Evolutionary conservation across 2,329 filamentous ascomycete species (phyloP), one percentile per base, ranked within the genome.

Genomic region (Penicillium janthinellum): DNA sequence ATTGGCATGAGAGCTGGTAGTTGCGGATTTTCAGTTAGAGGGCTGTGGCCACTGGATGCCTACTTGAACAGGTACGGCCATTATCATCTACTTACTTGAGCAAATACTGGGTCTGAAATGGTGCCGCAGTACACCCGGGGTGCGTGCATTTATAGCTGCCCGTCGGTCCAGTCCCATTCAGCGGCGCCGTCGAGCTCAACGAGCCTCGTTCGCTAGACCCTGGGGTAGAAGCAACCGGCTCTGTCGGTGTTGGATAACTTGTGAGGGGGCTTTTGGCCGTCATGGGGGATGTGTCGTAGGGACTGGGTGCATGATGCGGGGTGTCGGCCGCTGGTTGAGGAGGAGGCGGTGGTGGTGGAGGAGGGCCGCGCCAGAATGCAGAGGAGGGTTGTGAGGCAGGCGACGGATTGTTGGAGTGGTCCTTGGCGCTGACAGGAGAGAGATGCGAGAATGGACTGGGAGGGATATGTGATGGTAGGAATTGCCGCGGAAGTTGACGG

Each of bases 21-120:
- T 53, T 17, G 38, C 31, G 25, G 12, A 10, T 17, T 45, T 66
- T 28, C 57, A 35, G 58, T 57, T 55, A 60, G 50, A 22, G 35
- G 44, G 7, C 28, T n/a, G 35, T 37, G 17, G n/a, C 31, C 31
- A 37, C 12, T 48, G 22, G n/a, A 50, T 22, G 22, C 11, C 35
- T 35, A 15, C 10, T 22, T 6, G 48, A 37, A 11, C 5, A 5
- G 31, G 7, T 15, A 50, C 34, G n/a, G 48, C 22, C 48, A 37
- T 50, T 12, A 14, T 14, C 17, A 14, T 35, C 48, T 52, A 73
- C 83, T 75, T 72, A 87, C 85, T 87, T 88, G 28, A 88, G 73
- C 3, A 88, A 75, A 75, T 88, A 88, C 64, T 88, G 86, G 1
- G 86, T 88, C 67, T 87, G 85, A 60, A 88, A 88, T 0, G 86